phyloP scores from a whole-genome alignment of 1,284 basidiomycete species.

The Singerocomus inundabilis region DNA sequence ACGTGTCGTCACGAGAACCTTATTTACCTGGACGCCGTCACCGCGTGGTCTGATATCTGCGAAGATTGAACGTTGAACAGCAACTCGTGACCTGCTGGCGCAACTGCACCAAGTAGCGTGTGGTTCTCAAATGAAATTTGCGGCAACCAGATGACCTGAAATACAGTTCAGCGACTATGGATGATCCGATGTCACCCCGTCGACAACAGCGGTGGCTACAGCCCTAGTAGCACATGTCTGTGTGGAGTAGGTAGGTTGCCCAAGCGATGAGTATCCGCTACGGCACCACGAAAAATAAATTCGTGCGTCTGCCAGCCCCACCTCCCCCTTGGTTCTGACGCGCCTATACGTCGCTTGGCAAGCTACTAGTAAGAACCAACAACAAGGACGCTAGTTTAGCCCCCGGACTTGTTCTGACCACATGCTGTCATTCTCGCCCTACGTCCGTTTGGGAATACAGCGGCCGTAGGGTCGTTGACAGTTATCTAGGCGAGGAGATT shows the following conservation, averaged over 20 bases:
- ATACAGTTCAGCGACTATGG: neutral
- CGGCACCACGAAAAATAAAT: too few species aligned
- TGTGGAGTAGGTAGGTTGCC: too few species aligned
- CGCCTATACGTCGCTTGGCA: too few species aligned
- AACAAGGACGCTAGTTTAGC: too few species aligned
- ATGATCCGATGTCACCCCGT: neutral
- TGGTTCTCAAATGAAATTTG: neutral
- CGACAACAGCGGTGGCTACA: neutral
- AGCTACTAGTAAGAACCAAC: too few species aligned
- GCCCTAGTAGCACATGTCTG: too few species aligned
- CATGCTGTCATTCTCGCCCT: too few species aligned
- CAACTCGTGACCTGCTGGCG: slow-evolving; percentile 3
- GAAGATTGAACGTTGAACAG: slow-evolving; percentile 4
- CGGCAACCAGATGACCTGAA: neutral
- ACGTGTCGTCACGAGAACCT: slow-evolving; percentile 4
- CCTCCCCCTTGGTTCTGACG: too few species aligned
- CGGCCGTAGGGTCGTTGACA: neutral
- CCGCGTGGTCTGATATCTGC: slow-evolving; percentile 5
- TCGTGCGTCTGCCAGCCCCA: too few species aligned
- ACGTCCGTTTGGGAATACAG: slow-evolving; percentile 15
- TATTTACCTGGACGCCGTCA: slow-evolving; percentile 7
- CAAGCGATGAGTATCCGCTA: too few species aligned
- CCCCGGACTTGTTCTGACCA: neutral
- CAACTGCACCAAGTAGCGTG: neutral
- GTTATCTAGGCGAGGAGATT: slow-evolving; percentile 12